phyloP scores from a whole-genome alignment of 2,329 filamentous ascomycete genomes.

The Apiospora rasikravindrae region DNA sequence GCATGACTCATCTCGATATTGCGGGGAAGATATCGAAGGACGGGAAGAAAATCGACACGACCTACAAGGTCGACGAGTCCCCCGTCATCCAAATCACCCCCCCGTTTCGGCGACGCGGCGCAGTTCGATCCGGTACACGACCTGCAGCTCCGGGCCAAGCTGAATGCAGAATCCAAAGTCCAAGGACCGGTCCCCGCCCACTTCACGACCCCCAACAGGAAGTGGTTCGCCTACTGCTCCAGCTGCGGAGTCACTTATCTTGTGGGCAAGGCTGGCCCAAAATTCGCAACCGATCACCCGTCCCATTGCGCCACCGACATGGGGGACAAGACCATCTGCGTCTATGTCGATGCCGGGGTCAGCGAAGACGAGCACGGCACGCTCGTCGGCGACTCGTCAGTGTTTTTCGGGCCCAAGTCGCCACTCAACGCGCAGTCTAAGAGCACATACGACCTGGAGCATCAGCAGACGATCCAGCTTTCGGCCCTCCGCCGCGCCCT shows the following conservation, averaged over 20 bases:
- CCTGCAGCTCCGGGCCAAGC: neutral
- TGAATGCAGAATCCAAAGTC: neutral
- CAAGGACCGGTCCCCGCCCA: neutral
- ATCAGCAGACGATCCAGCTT: neutral
- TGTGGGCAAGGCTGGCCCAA: neutral
- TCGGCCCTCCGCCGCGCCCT: neutral
- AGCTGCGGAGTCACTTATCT: neutral
- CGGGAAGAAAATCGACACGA: neutral
- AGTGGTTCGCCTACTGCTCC: conserved; percentile 5
- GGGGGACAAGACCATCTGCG: neutral
- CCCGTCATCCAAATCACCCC: neutral
- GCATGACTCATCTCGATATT: neutral
- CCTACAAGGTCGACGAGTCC: neutral
- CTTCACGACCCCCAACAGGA: neutral
- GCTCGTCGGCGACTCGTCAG: neutral
- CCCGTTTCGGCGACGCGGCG: neutral
- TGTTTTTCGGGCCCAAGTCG: neutral
- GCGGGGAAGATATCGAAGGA: neutral
- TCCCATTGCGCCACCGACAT: neutral
- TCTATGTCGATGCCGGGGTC: neutral
- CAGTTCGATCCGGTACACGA: neutral
- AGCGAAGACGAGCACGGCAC: neutral
- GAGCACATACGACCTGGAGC: neutral
- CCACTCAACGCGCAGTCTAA: neutral
- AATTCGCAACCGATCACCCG: neutral